Base-by-base conservation (phyloP, 441 rosid genomes). In the Hypseocharis bilobata region DNA sequence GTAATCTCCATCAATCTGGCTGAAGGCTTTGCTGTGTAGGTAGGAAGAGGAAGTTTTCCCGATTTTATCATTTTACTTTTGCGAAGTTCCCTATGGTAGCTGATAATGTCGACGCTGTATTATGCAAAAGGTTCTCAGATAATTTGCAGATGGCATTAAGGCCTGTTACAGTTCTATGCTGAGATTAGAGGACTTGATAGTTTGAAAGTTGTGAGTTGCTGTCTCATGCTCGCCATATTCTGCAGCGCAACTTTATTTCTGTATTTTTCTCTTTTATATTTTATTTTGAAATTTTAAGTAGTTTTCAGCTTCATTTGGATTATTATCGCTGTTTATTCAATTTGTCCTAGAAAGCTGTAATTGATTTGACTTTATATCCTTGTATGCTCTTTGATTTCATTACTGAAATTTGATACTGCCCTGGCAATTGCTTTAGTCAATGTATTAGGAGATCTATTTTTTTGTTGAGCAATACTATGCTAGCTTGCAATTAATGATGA, bases 151-250 rank as follows among this genome's bases (percentile, higher is more conserved):
- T 60, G 32, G 51, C 23, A 47, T 63, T 54, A 13, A 26, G 11
- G 67, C 70, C 52, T 75, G 63, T 57, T 59, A 60, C 61, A 34
- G 17, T 64, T 40, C 25, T 20, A n/a, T n/a, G n/a, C n/a, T 65
- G 70, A 71, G 71, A 29, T 52, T 73, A 67, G 75, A 74, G 71
- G 22, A 64, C 40, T 6, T 67, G 30, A 71, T 70, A 42, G 69
- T 26, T 64, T 29, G 40, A 17, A 29, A 57, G 16, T 36, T 38
- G 27, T 52, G 40, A 22, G 56, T 32, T 30, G 20, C 40, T 56
- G 54, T 58, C 52, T 45, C 57, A 16, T 60, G 20, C 6, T 28
- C 20, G 14, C 14, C 22, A 6, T 47, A n/a, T 40, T 23, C 32
- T 16, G 23, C 27, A 29, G 44, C 44, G 13, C 44, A 38, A n/a